Conservation (phyloP, 2,329 filamentous ascomycete species). For the Nemania diffusa region DNA sequence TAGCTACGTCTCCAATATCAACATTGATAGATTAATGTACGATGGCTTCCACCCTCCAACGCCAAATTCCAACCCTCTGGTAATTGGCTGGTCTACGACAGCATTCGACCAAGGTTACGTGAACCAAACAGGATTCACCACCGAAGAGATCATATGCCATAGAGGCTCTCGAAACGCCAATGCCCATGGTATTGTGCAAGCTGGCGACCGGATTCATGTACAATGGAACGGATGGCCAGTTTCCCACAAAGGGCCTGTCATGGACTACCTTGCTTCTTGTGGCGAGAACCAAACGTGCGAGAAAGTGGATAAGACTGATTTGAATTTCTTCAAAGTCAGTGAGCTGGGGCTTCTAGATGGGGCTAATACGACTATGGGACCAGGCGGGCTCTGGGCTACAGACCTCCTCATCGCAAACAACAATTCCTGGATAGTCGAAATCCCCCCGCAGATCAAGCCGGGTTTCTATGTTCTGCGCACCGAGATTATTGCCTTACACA, state of each 20-base stretch:
- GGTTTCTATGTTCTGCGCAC: slow-evolving; percentile 64
- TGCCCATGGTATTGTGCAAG: slow-evolving; percentile 49
- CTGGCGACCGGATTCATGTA: slow-evolving; percentile 52
- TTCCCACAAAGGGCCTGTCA: slow-evolving; percentile 53
- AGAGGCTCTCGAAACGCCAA: slow-evolving; percentile 48
- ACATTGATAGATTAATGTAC: slow-evolving; percentile 43
- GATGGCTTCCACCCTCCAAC: slow-evolving; percentile 42
- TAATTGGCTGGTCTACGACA: slow-evolving; percentile 47
- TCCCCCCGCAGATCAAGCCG: slow-evolving; percentile 56
- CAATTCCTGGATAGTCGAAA: slow-evolving; percentile 60
- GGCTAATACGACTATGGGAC: slow-evolving; percentile 42
- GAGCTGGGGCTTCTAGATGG: slow-evolving; percentile 45
- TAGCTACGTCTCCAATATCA: slow-evolving; percentile 46
- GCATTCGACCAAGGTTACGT: slow-evolving; percentile 56
- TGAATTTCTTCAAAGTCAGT: slow-evolving; percentile 53
- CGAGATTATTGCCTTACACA: slow-evolving; percentile 64
- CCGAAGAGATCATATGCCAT: slow-evolving; percentile 54
- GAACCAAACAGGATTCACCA: slow-evolving; percentile 50
- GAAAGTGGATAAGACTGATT: slow-evolving; percentile 48
- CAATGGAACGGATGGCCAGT: slow-evolving; percentile 55
- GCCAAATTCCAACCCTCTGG: slow-evolving; percentile 35
- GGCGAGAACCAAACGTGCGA: slow-evolving; percentile 49
- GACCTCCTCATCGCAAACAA: slow-evolving; percentile 60
- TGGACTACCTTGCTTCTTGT: slow-evolving; percentile 54
- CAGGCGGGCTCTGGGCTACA: slow-evolving; percentile 49